These are phyloP conservation scores for Mycena rosella DNA, from an alignment of 768 basidiomycete genomes.

Conservation along the genomic window DNA sequence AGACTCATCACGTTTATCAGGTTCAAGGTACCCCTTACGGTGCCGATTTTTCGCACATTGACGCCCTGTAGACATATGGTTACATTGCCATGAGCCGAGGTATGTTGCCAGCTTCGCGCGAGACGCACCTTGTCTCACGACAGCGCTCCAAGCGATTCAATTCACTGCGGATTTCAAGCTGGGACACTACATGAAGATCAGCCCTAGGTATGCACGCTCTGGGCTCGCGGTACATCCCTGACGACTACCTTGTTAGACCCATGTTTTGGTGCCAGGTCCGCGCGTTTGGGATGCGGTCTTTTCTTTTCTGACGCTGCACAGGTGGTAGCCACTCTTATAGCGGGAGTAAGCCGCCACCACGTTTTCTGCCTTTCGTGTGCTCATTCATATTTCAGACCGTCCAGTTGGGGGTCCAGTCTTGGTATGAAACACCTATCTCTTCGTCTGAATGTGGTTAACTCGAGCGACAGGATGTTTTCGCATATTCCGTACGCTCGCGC, in stretches of 20 bases:
- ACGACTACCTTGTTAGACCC: slow-evolving; percentile 45
- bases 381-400: slow-evolving; percentile 56
- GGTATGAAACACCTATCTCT: slow-evolving; percentile 50
- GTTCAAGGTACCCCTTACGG: slow-evolving; percentile 51
- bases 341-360: slow-evolving; percentile 52
- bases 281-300: neutral
- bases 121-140: slow-evolving; percentile 36
- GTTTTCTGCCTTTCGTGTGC: neutral
- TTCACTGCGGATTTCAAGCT: slow-evolving; percentile 84
- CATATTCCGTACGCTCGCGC: slow-evolving; percentile 62
- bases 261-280: slow-evolving; percentile 76
- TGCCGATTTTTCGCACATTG: neutral
- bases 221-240: slow-evolving; percentile 44
- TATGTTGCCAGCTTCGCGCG: slow-evolving; percentile 17
- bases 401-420: slow-evolving; percentile 75
- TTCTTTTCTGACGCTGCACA: slow-evolving; percentile 18
- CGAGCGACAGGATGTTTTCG: slow-evolving; percentile 66
- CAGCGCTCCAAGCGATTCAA: slow-evolving; percentile 64
- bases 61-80: slow-evolving; percentile 64
- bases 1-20: slow-evolving; percentile 33
- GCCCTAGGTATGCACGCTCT: slow-evolving; percentile 70
- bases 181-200: slow-evolving; percentile 79
- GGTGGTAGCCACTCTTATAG: slow-evolving; percentile 69
- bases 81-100: slow-evolving; percentile 74
- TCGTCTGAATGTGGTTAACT: slow-evolving; percentile 7